Base-by-base conservation (phyloP, 768 basidiomycete genomes). In the Imleria badia region DNA sequence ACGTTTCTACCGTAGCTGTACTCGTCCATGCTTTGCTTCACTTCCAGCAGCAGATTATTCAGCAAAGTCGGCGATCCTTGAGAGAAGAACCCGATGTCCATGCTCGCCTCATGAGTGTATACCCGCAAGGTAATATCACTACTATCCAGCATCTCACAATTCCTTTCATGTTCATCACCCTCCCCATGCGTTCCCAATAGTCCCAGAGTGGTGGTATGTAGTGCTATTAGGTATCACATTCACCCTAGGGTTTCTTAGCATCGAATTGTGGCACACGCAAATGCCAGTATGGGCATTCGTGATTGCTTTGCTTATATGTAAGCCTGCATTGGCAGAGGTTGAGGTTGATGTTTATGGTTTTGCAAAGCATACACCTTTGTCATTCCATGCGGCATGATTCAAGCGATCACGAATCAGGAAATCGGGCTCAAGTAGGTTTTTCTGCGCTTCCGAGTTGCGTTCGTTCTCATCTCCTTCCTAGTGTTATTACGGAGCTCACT, bases 161-260 rank as follows among this genome's bases (percentile, higher is more conserved):
- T 26, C 26, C 3, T 6, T 26, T 26, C 30, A 12, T 33, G 19
- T 33, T 63, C 9, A 49, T 13, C 20, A 14, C 8, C 10, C 36
- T 14, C 14, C 5, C 12, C 23, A 6, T 29, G 9, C 6, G 6
- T 26, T 26, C 9, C 35, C 15, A 9, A 33, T 87, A 69, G 85
- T 93, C 14, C 91, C 91, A 1, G 81, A 91, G 54, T 92, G 88
- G 90, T 94, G 91, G 91, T 94, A 92, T 67, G 66, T 75, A 9
- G 64, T 77, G 39, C 77, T 94, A 47, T 89, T 91, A 70, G 19
- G 51, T 80, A 78, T 84, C 56, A 87, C 87, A 82, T 89, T 89
- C 62, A 78, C 73, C 0, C 80, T 87, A 52, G 87, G 88, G 50
- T 70, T 89, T 34, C 68, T 91, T 48, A 75, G 79, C n/a, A 87